Percentiles rank a stretch among this genome's conserved stretches.
phyloP scores from a whole-genome alignment of 129 eudicot genomes.

The Oenanthe sinensis region DNA sequence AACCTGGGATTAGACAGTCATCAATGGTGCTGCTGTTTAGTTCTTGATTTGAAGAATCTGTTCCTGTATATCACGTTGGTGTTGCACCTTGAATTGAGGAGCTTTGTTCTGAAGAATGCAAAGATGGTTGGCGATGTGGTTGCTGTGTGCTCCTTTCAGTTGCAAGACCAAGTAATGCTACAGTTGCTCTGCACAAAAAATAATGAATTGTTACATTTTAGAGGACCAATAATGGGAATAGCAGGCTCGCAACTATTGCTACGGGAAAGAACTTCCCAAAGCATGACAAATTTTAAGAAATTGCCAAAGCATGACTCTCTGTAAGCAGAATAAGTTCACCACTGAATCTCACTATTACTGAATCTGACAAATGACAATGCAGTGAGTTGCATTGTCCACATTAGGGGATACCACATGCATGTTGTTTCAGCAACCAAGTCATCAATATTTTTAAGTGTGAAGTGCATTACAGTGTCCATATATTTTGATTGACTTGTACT shows the following conservation, averaged over 20 bases:
- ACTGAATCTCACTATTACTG: not conserved
- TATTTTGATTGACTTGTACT: too few relatives aligned
- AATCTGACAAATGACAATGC: not conserved
- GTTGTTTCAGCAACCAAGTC: not conserved
- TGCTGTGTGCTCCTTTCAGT: constrained; percentile 35
- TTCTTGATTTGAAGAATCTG: not conserved
- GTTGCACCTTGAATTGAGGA: constrained; percentile 47
- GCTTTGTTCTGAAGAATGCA: constrained; percentile 37
- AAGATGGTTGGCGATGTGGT: constrained; percentile 32
- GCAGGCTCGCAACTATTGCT: not conserved
- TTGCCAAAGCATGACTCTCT: not conserved
- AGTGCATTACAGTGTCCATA: too few relatives aligned
- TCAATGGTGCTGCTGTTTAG: not conserved
- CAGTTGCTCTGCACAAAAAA: constrained; percentile 42
- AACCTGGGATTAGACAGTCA: not conserved
- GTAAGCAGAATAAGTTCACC: not conserved
- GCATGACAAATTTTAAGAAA: not conserved
- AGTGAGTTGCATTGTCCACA: not conserved
- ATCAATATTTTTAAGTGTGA: not conserved
- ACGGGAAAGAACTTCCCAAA: not conserved
- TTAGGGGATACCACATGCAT: not conserved
- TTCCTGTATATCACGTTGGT: constrained; percentile 2
- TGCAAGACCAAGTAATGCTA: constrained; percentile 56
- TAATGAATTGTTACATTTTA: not conserved
- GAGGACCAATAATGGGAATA: not conserved